phyloP scores from a whole-genome alignment of 2,329 filamentous ascomycete species.

The Endoconidiophora laricicola region DNA sequence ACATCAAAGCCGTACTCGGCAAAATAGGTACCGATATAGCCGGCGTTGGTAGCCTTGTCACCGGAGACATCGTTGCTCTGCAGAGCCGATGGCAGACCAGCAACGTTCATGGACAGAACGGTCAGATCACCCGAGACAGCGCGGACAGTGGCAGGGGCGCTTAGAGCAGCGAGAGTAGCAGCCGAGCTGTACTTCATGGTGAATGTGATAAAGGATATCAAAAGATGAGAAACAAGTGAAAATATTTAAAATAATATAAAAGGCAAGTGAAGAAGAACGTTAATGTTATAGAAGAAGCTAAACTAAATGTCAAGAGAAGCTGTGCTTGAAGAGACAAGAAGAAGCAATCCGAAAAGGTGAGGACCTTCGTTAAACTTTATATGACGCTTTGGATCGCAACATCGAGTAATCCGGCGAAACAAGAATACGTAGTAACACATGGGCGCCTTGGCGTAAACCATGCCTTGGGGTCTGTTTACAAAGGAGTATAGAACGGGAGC shows the following conservation, averaged over 20 bases:
- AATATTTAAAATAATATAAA: neutral
- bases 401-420: neutral
- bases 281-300: too few species aligned
- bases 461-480: too few species aligned
- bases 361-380: neutral
- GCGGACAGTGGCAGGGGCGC: conserved; percentile 7
- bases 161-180: conserved; percentile 6
- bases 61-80: conserved; percentile 45
- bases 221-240: conserved; percentile 1
- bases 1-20: conserved; percentile 41
- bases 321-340: neutral
- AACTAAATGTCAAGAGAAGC: neutral
- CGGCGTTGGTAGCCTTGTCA: conserved; percentile 42
- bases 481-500: too few species aligned
- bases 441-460: too few species aligned
- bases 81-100: conserved; percentile 38
- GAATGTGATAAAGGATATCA: neutral
- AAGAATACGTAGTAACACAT: too few species aligned
- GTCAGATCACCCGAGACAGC: conserved; percentile 26
- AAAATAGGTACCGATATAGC: conserved; percentile 38
- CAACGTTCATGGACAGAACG: conserved; percentile 41
- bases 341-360: neutral
- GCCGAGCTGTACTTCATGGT: conserved; percentile 11
- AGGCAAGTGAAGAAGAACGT: neutral
- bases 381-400: neutral